Evolutionary conservation across 176 grass and related monocot genomes (phyloP).

Genomic region (Carex littledalei): DNA sequence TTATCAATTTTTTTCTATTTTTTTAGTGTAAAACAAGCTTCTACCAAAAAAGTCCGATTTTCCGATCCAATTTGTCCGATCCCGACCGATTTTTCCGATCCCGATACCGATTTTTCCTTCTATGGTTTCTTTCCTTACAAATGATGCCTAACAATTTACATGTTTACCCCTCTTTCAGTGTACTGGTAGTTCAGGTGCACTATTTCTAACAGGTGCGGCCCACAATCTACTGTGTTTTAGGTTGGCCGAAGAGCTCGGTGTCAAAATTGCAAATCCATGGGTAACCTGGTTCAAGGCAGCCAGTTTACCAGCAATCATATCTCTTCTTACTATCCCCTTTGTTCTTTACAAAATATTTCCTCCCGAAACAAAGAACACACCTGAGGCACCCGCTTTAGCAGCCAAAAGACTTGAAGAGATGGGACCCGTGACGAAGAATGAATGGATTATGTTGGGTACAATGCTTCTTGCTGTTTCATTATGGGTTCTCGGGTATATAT

Average conservation of each 20-base stretch:
- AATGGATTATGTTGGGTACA: conserved; percentile 79
- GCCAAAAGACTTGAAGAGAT: conserved; percentile 51
- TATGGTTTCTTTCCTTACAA: no score
- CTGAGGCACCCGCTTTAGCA: conserved; percentile 67
- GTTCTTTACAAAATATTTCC: conserved; percentile 81
- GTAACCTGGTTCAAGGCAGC: conserved; percentile 76
- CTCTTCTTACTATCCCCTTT: conserved; percentile 60
- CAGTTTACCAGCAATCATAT: conserved; percentile 75
- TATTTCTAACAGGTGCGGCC: conserved; percentile 85
- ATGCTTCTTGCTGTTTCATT: conserved; percentile 76
- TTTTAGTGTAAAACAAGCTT: no score
- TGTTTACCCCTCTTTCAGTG: conserved; percentile 36
- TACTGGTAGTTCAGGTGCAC: conserved; percentile 61
- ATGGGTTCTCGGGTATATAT: conserved; percentile 77
- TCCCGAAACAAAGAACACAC: conserved; percentile 78
- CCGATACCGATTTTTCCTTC: no score
- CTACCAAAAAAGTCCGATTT: no score
- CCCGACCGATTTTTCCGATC: no score
- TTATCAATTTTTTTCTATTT: no score
- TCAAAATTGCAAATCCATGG: conserved; percentile 73
- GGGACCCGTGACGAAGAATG: conserved; percentile 75
- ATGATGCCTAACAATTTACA: not conserved
- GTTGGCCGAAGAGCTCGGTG: conserved; percentile 78
- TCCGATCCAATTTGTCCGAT: no score
- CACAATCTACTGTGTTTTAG: conserved; percentile 90